Base-by-base conservation (phyloP, 371 early-diverging fungal species). In the Mucor ambiguus region DNA sequence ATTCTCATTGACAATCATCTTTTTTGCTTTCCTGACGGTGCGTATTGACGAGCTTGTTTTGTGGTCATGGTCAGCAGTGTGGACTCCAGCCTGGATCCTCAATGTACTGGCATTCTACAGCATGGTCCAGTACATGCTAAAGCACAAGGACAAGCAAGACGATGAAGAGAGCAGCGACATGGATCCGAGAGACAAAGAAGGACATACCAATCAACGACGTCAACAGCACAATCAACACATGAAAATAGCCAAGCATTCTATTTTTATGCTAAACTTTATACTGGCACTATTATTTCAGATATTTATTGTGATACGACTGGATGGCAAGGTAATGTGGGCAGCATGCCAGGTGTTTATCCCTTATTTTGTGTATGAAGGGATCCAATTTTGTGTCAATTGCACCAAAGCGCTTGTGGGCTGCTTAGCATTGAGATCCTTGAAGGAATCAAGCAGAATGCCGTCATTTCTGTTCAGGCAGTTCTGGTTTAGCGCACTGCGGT, bases 21-120 rank as follows among this genome's bases (percentile, higher is more conserved):
- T 95, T 71, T 85, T 93, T 61, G 83, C 86, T 8, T 87, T 95
- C 52, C 68, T 96, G 60, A 81, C 93, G 1, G 77, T 87, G 16
- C 85, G 90, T 10, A 86, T 92, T n/a, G 97, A 97, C 73, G 79
- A 74, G 12, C 78, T 75, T 41, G 81, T 87, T 12, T 46, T 61
- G 33, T 95, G 94, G 95, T 76, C 80, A 7, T 95, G 89, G 81
- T 65, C 75, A 8, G 82, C 86, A 1, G 92, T 94, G 0, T 94
- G 93, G 78, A 85, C 85, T 41, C 97, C 97, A 5, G 77, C 94
- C 28, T 95, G 93, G 90, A 81, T 92, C 24, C 74, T 90, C 28
- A 85, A 93, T 66, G 64, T 72, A 2, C 43, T 87, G 24, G 63
- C 83, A 8, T 68, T 72, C 56, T 61, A 69, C 70, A 26, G 52